Evolutionary conservation across 805 yeast species (phyloP).

Genomic region (Scheffersomyces lignosus): DNA sequence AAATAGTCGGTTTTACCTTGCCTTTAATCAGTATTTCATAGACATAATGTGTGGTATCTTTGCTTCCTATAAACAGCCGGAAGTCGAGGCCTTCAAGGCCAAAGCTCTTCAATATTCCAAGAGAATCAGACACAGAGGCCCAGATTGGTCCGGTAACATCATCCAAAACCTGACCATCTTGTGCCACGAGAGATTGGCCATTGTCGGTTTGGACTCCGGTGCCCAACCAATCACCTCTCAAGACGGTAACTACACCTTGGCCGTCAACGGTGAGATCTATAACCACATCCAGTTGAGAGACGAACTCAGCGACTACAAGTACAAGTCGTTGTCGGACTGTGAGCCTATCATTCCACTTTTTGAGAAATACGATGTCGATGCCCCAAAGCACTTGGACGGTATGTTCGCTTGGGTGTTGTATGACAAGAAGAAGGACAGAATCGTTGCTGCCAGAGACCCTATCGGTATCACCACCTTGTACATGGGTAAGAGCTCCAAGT

Average conservation of each 20-base stretch:
- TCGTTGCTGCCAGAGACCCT: constrained; percentile 97
- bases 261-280: constrained; percentile 98
- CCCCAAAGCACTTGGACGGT: constrained; percentile 93
- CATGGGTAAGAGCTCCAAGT: constrained; percentile 77
- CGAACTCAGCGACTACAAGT: constrained; percentile 68
- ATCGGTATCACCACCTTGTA: constrained; percentile 95
- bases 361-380: constrained; percentile 81
- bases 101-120: constrained; percentile 89
- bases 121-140: constrained; percentile 97
- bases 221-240: constrained; percentile 93
- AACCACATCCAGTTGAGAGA: constrained; percentile 91
- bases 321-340: constrained; percentile 90
- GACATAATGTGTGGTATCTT: constrained; percentile 94
- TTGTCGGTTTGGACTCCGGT: constrained; percentile 96
- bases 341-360: constrained; percentile 95
- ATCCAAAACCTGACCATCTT: constrained; percentile 77
- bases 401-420: constrained; percentile 96
- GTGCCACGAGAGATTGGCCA: constrained; percentile 94
- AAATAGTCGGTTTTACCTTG: too few relatives aligned
- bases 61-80: constrained; percentile 83
- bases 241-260: constrained; percentile 69
- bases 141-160: constrained; percentile 97
- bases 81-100: constrained; percentile 76
- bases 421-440: constrained; percentile 81
- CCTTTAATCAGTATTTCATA: too few relatives aligned